Base-by-base conservation (phyloP, 441 rosid species). In the Biscutella laevigata region DNA sequence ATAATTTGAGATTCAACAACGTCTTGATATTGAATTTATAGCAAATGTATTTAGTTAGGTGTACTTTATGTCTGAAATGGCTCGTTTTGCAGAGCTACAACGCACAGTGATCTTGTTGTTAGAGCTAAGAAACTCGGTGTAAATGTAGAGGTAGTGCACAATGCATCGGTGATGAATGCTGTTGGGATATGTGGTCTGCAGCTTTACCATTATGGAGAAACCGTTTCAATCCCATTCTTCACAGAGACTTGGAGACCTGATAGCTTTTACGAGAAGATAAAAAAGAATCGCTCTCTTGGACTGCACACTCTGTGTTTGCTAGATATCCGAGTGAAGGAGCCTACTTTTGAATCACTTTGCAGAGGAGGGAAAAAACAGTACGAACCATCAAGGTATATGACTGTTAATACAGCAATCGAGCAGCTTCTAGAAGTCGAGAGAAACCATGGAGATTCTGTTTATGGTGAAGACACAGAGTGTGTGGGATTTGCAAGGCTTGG, bases 131-230 rank as follows among this genome's bases (percentile, higher is more conserved):
- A 66, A 46, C 69, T 75, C 32, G 83, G 95, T 42, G 74, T 88
- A 17, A 70, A 69, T 29, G 88, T 88, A 26, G 82, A 78, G 71
- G 96, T 83, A 36, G 73, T 94, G 32, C 89, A 81, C 67, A 88
- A 92, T 69, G 97, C 97, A 35, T 94, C 99, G 0, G 94, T 86
- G 53, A 88, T 94, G 95, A 94, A 86, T 67, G 99, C 95, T 1
- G 69, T 94, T 40, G 96, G 96, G 62, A 68, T 83, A 27, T 88
- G 99, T 59, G 97, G 95, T 21, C 61, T 94, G 66, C 97, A 92
- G 57, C 84, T 92, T 34, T 86, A 92, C 59, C 95, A 76, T 25
- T 92, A 86, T 43, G 99, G 99, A 30, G 95, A 94, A 75, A 88
- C 94, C 1, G 75, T 94, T 59, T 88, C 97, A 0, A 71, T 88